Percentiles rank a stretch among this genome's conserved stretches.
Evolutionary conservation across 192 early-diverging fungal genomes (phyloP).

Genomic region (Haplosporangium gracile): DNA sequence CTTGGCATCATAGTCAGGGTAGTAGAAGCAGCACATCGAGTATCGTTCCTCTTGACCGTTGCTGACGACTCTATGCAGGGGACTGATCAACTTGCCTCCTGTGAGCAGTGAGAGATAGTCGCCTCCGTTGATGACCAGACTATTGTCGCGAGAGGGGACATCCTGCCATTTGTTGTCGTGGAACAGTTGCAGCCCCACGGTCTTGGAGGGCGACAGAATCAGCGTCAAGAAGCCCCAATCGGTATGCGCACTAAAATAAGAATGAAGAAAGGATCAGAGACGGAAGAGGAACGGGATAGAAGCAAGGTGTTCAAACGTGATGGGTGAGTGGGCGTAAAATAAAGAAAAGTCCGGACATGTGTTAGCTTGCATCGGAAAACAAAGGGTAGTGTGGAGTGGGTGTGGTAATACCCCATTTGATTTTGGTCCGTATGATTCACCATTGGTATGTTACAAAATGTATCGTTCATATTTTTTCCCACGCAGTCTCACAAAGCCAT

Average conservation of each 20-base stretch:
- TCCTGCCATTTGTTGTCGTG: conserved; percentile 62
- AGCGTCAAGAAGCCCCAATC: conserved; percentile 77
- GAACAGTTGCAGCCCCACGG: conserved; percentile 64
- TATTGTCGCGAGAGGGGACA: conserved; percentile 59
- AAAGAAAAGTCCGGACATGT: not conserved
- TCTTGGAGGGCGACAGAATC: conserved; percentile 61
- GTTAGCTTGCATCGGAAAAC: not conserved
- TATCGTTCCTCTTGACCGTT: conserved; percentile 58
- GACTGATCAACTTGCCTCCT: conserved; percentile 60
- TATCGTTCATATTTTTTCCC: not conserved
- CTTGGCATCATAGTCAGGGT: conserved; percentile 68
- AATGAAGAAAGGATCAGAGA: not conserved
- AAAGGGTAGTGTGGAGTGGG: not conserved
- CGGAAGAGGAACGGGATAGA: not conserved
- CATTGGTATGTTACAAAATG: not conserved
- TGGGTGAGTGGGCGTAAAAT: not conserved
- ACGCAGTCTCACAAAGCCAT: not conserved
- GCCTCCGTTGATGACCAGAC: conserved; percentile 72
- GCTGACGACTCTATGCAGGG: conserved; percentile 71
- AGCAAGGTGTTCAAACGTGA: not conserved
- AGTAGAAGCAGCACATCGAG: conserved; percentile 74
- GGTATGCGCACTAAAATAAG: conserved; percentile 32
- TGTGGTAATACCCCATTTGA: not conserved
- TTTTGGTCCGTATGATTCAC: not conserved
- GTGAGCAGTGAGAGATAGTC: conserved; percentile 73